Conservation (phyloP, 108 stramenopile genomes). For the Fragilaria crotonensis region DNA sequence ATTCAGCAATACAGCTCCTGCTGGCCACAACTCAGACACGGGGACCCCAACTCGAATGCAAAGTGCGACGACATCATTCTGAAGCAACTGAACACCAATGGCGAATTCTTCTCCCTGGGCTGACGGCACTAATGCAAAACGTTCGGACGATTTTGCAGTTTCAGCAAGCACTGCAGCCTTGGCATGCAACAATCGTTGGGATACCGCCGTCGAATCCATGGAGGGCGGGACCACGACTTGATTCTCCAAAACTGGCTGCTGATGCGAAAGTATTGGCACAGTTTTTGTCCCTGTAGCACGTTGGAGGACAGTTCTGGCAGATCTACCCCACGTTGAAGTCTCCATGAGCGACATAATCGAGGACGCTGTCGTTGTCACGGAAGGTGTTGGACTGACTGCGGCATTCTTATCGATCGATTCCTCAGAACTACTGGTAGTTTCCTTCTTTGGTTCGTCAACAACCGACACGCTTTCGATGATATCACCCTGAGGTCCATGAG, state of each 20-base stretch:
- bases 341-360: conserved; percentile 23
- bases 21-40: conserved; percentile 63
- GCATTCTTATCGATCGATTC: not conserved
- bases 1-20: conserved; percentile 71
- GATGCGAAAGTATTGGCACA: not conserved
- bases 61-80: conserved; percentile 69
- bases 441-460: conserved; percentile 7
- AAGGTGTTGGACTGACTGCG: not conserved
- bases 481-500: conserved; percentile 5
- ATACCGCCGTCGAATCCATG: conserved; percentile 24
- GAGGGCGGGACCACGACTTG: conserved; percentile 6
- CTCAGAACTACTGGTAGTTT: not conserved
- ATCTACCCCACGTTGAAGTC: conserved; percentile 19
- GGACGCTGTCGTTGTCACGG: conserved; percentile 13
- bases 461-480: conserved; percentile 18
- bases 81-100: conserved; percentile 70
- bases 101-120: conserved; percentile 57
- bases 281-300: conserved; percentile 12
- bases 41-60: conserved; percentile 78
- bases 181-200: conserved; percentile 45
- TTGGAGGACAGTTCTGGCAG: conserved; percentile 14
- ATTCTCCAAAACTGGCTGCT: conserved; percentile 1
- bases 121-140: not conserved
- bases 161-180: conserved; percentile 58
- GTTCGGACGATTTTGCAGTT: conserved; percentile 19